These are phyloP conservation scores for Gossypium trilobum DNA, from an alignment of 441 rosid genomes.

Conservation along the genomic window DNA sequence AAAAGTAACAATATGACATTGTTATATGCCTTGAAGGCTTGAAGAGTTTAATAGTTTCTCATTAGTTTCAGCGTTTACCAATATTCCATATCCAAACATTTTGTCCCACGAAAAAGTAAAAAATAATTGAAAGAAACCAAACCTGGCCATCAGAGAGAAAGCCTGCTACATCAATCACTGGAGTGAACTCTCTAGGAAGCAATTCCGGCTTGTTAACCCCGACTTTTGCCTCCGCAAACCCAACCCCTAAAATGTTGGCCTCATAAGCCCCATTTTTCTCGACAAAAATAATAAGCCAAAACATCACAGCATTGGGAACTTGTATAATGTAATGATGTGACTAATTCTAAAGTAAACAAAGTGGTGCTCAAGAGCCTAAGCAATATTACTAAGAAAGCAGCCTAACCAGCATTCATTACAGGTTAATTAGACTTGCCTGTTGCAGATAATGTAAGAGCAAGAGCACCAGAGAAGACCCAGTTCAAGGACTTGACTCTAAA, in stretches of 20 bases:
- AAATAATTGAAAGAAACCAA: slow-evolving; percentile 6
- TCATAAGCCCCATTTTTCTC: background rate
- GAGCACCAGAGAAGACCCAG: slow-evolving; percentile 54
- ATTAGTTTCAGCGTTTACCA: background rate
- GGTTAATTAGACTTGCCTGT: slow-evolving; percentile 30
- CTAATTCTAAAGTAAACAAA: background rate
- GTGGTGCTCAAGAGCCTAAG: background rate
- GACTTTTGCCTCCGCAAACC: slow-evolving; percentile 58
- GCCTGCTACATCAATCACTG: slow-evolving; percentile 83
- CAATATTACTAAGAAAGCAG: background rate
- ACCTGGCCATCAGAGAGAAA: slow-evolving; percentile 95
- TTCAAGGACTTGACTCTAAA: slow-evolving; percentile 41
- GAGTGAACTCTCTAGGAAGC: slow-evolving; percentile 71
- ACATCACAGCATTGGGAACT: background rate
- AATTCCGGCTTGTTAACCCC: slow-evolving; percentile 93
- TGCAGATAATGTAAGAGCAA: slow-evolving; percentile 51
- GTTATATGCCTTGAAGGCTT: background rate
- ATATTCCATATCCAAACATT: background rate
- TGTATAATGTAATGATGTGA: background rate
- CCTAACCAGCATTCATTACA: background rate
- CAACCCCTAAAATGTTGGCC: slow-evolving; percentile 33
- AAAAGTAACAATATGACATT: background rate
- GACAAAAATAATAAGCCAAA: background rate
- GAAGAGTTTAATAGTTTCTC: background rate
- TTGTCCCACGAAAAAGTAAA: background rate